Evolutionary conservation across 805 yeast species (phyloP).

Genomic region (Ogataea glucozyma): DNA sequence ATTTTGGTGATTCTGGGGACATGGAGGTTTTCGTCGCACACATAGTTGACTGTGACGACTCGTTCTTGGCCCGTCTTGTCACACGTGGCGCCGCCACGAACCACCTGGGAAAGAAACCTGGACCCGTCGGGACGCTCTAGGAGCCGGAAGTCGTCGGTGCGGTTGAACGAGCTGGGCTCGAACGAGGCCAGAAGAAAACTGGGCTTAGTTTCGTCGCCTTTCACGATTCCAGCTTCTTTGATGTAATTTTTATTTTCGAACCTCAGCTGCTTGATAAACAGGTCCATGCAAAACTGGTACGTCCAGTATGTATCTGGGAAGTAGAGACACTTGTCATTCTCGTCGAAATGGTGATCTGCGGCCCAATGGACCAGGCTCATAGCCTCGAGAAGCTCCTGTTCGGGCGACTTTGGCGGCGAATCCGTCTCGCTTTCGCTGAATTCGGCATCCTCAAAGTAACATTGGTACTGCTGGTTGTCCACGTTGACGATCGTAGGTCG

Average conservation of each 20-base stretch:
- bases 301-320: conserved; percentile 19
- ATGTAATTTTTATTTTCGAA: not conserved
- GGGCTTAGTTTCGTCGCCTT: conserved; percentile 14
- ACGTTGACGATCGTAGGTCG: not conserved
- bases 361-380: conserved; percentile 19
- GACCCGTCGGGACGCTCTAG: conserved; percentile 26
- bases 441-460: not conserved
- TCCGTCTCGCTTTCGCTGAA: not conserved
- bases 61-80: conserved; percentile 37
- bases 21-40: conserved; percentile 24
- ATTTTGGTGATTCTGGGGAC: conserved; percentile 25
- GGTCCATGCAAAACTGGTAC: conserved; percentile 11
- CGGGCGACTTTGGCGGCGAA: too few relatives aligned
- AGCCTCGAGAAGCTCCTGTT: conserved; percentile 16
- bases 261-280: conserved; percentile 1
- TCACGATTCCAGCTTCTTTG: not conserved
- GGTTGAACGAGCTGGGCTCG: conserved; percentile 15
- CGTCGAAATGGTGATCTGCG: conserved; percentile 6
- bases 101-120: conserved; percentile 30
- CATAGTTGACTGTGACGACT: conserved; percentile 28
- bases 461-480: not conserved
- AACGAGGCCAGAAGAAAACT: conserved; percentile 23
- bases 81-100: conserved; percentile 35
- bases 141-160: conserved; percentile 28
- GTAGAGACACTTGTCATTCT: conserved; percentile 4